These are phyloP conservation scores for Chlorella variabilis DNA, from an alignment of 163 green algal species.

Conservation along the genomic window DNA sequence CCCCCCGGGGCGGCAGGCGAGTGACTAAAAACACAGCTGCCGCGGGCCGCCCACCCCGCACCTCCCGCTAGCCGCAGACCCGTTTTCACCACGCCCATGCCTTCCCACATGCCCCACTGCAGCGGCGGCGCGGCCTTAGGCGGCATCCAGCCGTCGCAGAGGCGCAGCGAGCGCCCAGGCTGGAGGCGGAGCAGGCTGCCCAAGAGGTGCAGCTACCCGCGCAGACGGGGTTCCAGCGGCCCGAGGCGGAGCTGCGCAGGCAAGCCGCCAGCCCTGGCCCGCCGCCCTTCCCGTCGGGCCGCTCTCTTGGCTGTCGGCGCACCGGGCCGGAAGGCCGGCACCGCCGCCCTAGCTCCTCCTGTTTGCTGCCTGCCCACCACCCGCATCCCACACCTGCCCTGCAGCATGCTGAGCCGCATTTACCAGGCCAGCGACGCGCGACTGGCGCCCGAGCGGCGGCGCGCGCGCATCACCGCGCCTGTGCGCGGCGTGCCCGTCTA, in stretches of 20 bases:
- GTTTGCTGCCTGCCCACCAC: no score
- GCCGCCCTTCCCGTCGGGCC: no score
- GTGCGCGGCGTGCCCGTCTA: constrained; percentile 43
- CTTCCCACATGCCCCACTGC: no score
- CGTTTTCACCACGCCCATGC: no score
- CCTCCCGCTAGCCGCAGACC: no score
- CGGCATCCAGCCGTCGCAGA: not conserved
- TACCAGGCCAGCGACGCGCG: constrained; percentile 44
- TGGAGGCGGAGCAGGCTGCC: not conserved
- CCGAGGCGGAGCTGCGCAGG: constrained; percentile 49
- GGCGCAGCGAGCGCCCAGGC: constrained; percentile 1
- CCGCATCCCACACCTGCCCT: not conserved
- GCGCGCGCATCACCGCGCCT: constrained; percentile 11
- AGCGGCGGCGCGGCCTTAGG: not conserved
- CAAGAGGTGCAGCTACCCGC: not conserved
- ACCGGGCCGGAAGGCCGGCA: no score
- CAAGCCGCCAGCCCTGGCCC: not conserved
- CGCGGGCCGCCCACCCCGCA: no score
- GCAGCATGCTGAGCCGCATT: constrained; percentile 51
- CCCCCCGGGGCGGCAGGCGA: no score
- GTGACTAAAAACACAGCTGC: no score
- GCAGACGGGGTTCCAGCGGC: constrained; percentile 37
- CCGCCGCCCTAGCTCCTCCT: no score
- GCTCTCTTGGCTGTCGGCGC: not conserved
- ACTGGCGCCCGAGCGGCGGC: not conserved